Evolutionary conservation across 2,329 filamentous ascomycete species (phyloP).

Genomic region (Hansfordia pulvinata): DNA sequence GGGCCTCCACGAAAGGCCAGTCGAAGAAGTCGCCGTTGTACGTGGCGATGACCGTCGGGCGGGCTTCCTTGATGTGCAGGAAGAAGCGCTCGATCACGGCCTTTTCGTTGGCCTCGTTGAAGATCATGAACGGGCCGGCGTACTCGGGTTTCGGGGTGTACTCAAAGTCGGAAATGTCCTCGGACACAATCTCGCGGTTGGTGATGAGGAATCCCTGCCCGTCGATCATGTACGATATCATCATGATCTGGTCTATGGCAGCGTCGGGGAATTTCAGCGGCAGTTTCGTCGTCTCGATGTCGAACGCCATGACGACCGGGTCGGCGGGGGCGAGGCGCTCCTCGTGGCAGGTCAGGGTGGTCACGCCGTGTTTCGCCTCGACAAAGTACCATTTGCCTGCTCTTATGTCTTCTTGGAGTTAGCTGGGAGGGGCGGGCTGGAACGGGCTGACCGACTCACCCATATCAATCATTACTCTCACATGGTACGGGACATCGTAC

Average conservation of each 20-base stretch:
- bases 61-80: constrained; percentile 83
- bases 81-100: constrained; percentile 83
- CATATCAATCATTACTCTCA: constrained; percentile 94
- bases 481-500: constrained; percentile 98
- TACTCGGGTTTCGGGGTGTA: constrained; percentile 98
- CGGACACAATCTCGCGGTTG: constrained; percentile 92
- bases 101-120: constrained; percentile 94
- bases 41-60: constrained; percentile 95
- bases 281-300: constrained; percentile 95
- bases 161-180: constrained; percentile 95
- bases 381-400: constrained; percentile 97
- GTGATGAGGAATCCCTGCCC: constrained; percentile 96
- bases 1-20: constrained; percentile 95
- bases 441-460: constrained; percentile 28
- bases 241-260: constrained; percentile 94
- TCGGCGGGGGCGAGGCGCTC: constrained; percentile 83
- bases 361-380: constrained; percentile 81
- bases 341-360: constrained; percentile 73
- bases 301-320: constrained; percentile 95
- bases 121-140: constrained; percentile 88
- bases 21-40: constrained; percentile 99
- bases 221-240: constrained; percentile 99
- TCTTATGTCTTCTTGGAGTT: constrained; percentile 56
- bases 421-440: background rate
- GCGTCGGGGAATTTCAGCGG: constrained; percentile 95